Conservation (phyloP, 495 filamentous ascomycete species). For the Chaetomidium leptoderma region DNA sequence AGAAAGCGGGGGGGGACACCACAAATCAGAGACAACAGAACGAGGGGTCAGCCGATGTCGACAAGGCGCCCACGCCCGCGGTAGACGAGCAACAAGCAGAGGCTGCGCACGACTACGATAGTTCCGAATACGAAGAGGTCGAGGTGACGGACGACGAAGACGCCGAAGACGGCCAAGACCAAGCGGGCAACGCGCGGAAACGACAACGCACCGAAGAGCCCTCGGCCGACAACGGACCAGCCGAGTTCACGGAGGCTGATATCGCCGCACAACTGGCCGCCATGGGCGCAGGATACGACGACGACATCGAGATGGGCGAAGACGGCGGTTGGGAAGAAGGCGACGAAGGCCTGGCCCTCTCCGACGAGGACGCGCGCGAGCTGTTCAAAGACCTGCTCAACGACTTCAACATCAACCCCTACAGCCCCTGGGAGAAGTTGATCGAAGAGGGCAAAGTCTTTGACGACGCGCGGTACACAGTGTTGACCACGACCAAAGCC, state of each 20-base stretch:
- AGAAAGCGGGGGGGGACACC: constrained; percentile 39
- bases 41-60: constrained; percentile 7
- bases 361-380: constrained; percentile 61
- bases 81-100: background rate
- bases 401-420: constrained; percentile 78
- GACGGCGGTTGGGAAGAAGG: constrained; percentile 66
- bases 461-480: constrained; percentile 80
- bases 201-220: constrained; percentile 61
- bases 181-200: constrained; percentile 55
- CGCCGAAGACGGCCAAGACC: constrained; percentile 37
- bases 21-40: constrained; percentile 2
- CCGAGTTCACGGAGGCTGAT: constrained; percentile 94
- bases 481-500: constrained; percentile 71
- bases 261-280: constrained; percentile 86
- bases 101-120: constrained; percentile 33
- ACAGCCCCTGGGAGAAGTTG: constrained; percentile 84
- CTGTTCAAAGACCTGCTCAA: constrained; percentile 83
- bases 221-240: constrained; percentile 43
- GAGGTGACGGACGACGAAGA: constrained; percentile 74
- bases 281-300: constrained; percentile 76
- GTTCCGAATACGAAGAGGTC: constrained; percentile 78
- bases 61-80: background rate
- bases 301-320: constrained; percentile 59
- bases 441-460: constrained; percentile 78
- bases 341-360: constrained; percentile 61